A percentile compares a stretch with the other conserved stretches of the same genome.
Conservation (phyloP, 306 rosid species). For the Vigna trinervia region DNA sequence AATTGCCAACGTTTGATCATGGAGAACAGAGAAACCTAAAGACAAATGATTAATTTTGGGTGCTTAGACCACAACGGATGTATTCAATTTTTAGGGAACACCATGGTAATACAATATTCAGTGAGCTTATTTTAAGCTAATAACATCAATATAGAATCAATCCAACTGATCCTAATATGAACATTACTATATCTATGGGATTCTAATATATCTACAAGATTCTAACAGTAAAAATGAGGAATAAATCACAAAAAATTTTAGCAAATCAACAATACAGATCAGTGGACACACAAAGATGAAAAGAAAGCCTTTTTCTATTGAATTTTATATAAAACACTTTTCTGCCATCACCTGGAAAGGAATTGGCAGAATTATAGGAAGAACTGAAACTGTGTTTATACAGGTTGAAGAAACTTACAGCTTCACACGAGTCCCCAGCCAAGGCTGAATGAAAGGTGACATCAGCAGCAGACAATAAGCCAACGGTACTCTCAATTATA, state of each 20-base stretch:
- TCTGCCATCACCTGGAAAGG: constrained; percentile 17
- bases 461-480: constrained; percentile 70
- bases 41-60: no score
- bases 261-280: neutral
- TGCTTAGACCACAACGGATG: no score
- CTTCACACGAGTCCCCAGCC: constrained; percentile 70
- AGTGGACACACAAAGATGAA: constrained; percentile 10
- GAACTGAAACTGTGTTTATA: constrained; percentile 1
- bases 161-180: no score
- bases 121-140: no score
- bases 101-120: no score
- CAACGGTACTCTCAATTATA: constrained; percentile 85
- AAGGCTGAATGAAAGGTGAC: constrained; percentile 68
- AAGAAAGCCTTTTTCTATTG: neutral
- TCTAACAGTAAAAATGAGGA: neutral
- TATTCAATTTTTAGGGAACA: no score
- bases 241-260: constrained; percentile 6
- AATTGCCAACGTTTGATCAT: no score
- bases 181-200: no score
- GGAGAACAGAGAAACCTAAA: no score
- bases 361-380: constrained; percentile 8
- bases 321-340: constrained; percentile 9
- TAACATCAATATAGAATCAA: no score
- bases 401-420: constrained; percentile 62
- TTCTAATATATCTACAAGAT: no score